Conservation (phyloP, 805 yeast species). For the Metschnikowia corniflorae region DNA sequence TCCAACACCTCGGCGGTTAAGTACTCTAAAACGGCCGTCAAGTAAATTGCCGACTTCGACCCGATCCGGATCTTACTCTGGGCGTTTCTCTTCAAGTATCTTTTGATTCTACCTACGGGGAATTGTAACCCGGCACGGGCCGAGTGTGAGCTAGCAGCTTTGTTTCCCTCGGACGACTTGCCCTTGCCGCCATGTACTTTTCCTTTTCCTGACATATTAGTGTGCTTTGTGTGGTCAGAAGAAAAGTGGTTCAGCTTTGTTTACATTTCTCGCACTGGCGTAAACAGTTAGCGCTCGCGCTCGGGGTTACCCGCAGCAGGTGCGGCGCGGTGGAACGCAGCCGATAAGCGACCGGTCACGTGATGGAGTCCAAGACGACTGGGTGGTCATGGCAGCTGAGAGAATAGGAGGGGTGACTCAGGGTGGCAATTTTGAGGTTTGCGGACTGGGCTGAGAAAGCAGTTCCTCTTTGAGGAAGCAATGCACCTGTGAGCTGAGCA, state of each 20-base stretch:
- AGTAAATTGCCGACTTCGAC: conserved; percentile 67
- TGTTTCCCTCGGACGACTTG: conserved; percentile 71
- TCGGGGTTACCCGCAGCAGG: conserved; percentile 11
- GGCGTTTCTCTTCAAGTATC: conserved; percentile 81
- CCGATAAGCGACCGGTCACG: neutral
- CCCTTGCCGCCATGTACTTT: conserved; percentile 97
- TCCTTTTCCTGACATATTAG: conserved; percentile 72
- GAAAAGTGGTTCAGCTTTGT: conserved; percentile 14
- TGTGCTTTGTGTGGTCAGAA: conserved; percentile 7
- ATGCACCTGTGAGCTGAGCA: no score
- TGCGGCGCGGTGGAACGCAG: conserved; percentile 9
- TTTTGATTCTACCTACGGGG: conserved; percentile 98
- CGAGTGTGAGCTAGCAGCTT: conserved; percentile 79
- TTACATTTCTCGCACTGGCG: conserved; percentile 15
- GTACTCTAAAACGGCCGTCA: conserved; percentile 30
- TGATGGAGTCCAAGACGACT: no score
- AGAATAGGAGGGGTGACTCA: no score
- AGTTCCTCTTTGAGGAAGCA: no score
- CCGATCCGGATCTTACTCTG: conserved; percentile 83
- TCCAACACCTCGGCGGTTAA: conserved; percentile 32
- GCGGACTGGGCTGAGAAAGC: no score
- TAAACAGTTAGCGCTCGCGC: conserved; percentile 11
- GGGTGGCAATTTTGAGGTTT: no score
- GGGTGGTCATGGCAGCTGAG: no score
- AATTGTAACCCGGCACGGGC: conserved; percentile 94